Conservation (phyloP, 805 yeast species). For the Candida palmyrensis region DNA sequence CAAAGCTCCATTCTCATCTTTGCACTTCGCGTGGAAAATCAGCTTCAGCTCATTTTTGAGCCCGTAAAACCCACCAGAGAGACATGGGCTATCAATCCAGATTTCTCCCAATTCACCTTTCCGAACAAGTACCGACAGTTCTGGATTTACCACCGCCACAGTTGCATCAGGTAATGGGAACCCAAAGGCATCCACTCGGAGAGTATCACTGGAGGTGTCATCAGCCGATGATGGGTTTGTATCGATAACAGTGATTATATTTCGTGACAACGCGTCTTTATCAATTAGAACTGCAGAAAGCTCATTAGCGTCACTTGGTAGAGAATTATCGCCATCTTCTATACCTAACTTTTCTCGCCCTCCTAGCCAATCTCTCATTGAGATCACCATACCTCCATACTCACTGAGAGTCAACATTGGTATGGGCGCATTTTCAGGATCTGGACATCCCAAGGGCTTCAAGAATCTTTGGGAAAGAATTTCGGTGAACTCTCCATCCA, state of each 20-base stretch:
- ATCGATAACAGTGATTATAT: slow-evolving; percentile 62
- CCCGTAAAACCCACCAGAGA: slow-evolving; percentile 89
- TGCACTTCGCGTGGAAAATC: slow-evolving; percentile 78
- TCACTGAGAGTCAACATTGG: slow-evolving; percentile 88
- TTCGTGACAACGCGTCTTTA: slow-evolving; percentile 65
- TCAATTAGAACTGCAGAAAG: slow-evolving; percentile 58
- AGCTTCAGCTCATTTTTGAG: slow-evolving; percentile 56
- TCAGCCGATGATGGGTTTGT: slow-evolving; percentile 49
- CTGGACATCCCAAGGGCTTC: slow-evolving; percentile 79
- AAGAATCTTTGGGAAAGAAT: slow-evolving; percentile 87
- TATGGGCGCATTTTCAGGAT: slow-evolving; percentile 70
- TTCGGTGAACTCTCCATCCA: slow-evolving; percentile 90
- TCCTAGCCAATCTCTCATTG: slow-evolving; percentile 89
- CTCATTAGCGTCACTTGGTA: slow-evolving; percentile 7
- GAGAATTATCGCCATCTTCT: slow-evolving; percentile 31
- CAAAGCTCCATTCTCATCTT: slow-evolving; percentile 62
- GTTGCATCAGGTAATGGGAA: slow-evolving; percentile 93
- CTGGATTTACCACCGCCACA: slow-evolving; percentile 91
- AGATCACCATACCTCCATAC: slow-evolving; percentile 93
- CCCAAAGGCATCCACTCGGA: slow-evolving; percentile 89
- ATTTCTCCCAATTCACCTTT: slow-evolving; percentile 88
- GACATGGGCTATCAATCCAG: slow-evolving; percentile 93
- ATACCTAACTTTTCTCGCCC: slow-evolving; percentile 57
- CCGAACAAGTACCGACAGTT: slow-evolving; percentile 68
- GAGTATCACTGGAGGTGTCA: slow-evolving; percentile 30